Conservation (phyloP, 2,329 filamentous ascomycete species). For the Capronia coronata region DNA sequence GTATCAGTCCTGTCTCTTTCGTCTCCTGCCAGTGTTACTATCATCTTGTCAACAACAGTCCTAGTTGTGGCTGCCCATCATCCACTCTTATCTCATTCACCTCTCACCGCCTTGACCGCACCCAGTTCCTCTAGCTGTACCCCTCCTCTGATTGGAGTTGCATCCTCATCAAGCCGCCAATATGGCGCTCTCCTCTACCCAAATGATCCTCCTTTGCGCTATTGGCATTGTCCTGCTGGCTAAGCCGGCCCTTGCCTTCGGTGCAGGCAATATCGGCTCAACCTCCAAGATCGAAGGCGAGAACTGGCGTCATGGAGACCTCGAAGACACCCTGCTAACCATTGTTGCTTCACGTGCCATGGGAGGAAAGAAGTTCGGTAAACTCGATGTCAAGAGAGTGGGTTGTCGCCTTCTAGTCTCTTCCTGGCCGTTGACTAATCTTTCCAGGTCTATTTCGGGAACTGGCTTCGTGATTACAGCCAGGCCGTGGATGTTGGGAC, state of each 20-base stretch:
- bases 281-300: slow-evolving; percentile 74
- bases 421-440: background rate
- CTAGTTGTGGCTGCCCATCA: no score
- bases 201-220: slow-evolving; percentile 25
- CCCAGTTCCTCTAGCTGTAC: no score
- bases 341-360: slow-evolving; percentile 59
- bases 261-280: slow-evolving; percentile 77
- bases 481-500: slow-evolving; percentile 91
- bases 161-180: no score
- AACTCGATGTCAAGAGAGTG: slow-evolving; percentile 65
- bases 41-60: no score
- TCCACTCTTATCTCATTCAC: no score
- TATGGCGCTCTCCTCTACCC: slow-evolving; percentile 26
- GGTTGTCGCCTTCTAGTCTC: slow-evolving; percentile 1
- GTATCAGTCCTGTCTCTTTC: no score
- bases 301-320: slow-evolving; percentile 87
- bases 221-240: slow-evolving; percentile 55
- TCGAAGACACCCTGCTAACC: slow-evolving; percentile 80
- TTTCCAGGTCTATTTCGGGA: slow-evolving; percentile 80
- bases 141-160: no score
- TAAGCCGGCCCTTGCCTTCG: slow-evolving; percentile 67
- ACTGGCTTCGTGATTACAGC: slow-evolving; percentile 90
- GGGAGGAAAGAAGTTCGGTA: slow-evolving; percentile 75
- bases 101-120: no score
- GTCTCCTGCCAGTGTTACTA: no score